Base-by-base conservation (phyloP, 345 rosid species). In the Chamaenerion angustifolium region DNA sequence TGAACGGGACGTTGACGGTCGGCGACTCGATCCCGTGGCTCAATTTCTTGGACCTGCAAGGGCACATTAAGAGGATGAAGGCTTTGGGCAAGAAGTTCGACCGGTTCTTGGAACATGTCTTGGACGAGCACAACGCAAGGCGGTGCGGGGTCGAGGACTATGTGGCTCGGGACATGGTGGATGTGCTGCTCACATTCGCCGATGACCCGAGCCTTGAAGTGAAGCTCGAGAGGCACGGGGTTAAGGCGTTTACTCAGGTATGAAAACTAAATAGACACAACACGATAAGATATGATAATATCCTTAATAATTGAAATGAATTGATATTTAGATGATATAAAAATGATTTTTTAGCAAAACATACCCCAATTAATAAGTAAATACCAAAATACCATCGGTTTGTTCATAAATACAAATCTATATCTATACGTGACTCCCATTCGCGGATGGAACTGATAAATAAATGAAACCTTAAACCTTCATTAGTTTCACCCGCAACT, bases 11-110 rank as follows among this genome's bases (percentile, higher is more conserved):
- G 10, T 23, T 80, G 48, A 78, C 73, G 23, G 69, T 83, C n/a
- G 87, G 93, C 0, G 93, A 77, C 48, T 80, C 82, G 4, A 83
- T 83, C 42, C 84, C 87, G 0, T 83, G 82, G 84, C 40, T 80
- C 8, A 52, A 62, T 47, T 71, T 65, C 58, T 19, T 83, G 68
- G 93, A 83, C 68, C 46, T 83, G 59, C 84, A 80, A 37, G 86
- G 93, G n/a, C 37, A 83, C 21, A 64, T 71, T 0, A 80, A 64
- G 77, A 75, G 78, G 56, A 83, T 80, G 93, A 83, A 83, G 65
- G 64, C 23, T 4, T 13, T 83, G 62, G 56, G 69, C 60, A 69
- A 73, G 79, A 83, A 75, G 47, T 72, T 79, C 7, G 78, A 79
- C 46, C 45, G 69, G 61, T 79, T 82, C 31, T 53, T 79, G 51